Evolutionary conservation across 2,329 filamentous ascomycete species (phyloP).

Genomic region (Penicillium sp.): DNA sequence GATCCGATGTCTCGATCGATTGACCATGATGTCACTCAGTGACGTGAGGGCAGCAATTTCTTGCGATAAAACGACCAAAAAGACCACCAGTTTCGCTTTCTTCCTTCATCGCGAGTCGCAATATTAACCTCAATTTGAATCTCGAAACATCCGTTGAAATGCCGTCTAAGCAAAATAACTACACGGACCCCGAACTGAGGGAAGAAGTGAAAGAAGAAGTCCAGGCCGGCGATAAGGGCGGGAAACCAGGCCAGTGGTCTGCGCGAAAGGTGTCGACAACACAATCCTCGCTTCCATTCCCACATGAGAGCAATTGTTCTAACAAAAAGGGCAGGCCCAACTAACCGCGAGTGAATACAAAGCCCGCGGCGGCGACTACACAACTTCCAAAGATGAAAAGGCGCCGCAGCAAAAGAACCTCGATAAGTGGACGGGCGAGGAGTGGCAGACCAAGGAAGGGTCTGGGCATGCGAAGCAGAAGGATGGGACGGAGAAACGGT

Average conservation of each 20-base stretch:
- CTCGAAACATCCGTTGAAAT: not conserved
- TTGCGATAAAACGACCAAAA: not conserved
- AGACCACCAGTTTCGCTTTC: not conserved
- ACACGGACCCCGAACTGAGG: constrained; percentile 52
- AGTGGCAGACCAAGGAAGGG: constrained; percentile 57
- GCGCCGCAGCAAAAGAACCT: constrained; percentile 52
- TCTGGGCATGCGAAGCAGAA: constrained; percentile 49
- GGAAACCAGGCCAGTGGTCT: constrained; percentile 55
- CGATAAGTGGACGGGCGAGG: constrained; percentile 53
- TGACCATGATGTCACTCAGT: not conserved
- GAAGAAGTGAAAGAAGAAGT: constrained; percentile 55
- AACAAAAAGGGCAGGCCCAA: constrained; percentile 41
- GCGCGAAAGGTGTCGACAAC: constrained; percentile 47
- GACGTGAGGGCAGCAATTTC: not conserved
- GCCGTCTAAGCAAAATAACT: constrained; percentile 48
- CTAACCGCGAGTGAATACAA: constrained; percentile 55
- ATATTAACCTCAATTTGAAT: not conserved
- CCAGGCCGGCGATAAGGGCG: constrained; percentile 52
- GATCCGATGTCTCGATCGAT: not conserved
- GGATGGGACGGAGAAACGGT: constrained; percentile 51
- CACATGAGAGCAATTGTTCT: not conserved
- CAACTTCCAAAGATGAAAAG: constrained; percentile 49
- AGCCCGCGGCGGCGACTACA: constrained; percentile 53
- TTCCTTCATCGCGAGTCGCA: not conserved
- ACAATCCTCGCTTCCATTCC: not conserved